Percentiles rank a stretch among this genome's conserved stretches.
phyloP scores from a whole-genome alignment of 1,284 basidiomycete species.

The Schizophyllum amplum region DNA sequence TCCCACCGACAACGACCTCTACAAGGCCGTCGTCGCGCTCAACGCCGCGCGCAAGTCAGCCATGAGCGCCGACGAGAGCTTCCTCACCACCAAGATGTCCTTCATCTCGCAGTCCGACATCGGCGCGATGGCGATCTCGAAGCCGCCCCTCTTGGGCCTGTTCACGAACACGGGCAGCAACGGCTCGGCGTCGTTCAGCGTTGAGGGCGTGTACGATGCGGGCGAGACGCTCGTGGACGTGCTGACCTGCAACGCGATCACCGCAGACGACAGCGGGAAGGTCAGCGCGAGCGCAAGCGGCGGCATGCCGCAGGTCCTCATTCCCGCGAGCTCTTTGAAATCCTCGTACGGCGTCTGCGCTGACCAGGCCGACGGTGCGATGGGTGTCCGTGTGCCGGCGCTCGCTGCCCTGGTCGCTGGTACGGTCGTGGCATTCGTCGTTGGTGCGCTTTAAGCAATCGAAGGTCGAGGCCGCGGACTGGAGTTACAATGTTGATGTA shows the following conservation, averaged over 20 bases:
- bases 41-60: slow-evolving; percentile 58
- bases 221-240: slow-evolving; percentile 54
- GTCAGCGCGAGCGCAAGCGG: not conserved
- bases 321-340: not conserved
- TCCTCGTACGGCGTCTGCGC: not conserved
- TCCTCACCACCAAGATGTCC: slow-evolving; percentile 46
- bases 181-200: slow-evolving; percentile 33
- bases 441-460: not conserved
- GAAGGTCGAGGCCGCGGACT: not conserved
- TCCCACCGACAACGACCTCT: slow-evolving; percentile 38
- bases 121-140: slow-evolving; percentile 49
- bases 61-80: slow-evolving; percentile 34
- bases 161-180: slow-evolving; percentile 53
- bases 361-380: not conserved
- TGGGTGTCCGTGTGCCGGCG: not conserved
- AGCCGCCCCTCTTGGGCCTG: slow-evolving; percentile 58
- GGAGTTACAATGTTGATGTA: not conserved
- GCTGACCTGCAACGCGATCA: slow-evolving; percentile 37
- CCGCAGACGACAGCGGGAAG: not conserved
- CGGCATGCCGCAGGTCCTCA: not conserved
- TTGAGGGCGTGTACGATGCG: slow-evolving; percentile 36
- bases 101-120: slow-evolving; percentile 34
- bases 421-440: not conserved
- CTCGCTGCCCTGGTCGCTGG: not conserved
- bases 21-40: slow-evolving; percentile 43